Percentiles rank a stretch among this genome's conserved stretches.
These are phyloP conservation scores for Mariannaea elegans DNA, from an alignment of 2,329 filamentous ascomycete genomes.

Conservation along the genomic window DNA sequence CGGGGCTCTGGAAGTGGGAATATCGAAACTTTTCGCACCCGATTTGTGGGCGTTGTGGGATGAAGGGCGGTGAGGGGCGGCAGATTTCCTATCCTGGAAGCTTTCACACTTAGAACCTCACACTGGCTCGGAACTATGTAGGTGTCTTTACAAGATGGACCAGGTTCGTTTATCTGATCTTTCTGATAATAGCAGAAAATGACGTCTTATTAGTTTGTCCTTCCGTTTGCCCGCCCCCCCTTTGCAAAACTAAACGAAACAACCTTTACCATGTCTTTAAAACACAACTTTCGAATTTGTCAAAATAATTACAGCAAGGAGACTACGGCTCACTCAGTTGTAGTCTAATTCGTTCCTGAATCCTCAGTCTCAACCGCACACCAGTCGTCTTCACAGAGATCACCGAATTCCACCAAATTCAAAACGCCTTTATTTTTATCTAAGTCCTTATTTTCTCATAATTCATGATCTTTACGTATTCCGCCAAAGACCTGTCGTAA, in stretches of 20 bases:
- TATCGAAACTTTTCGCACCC: slow-evolving; percentile 54
- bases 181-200: not conserved
- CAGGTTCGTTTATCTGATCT: not conserved
- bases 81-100: slow-evolving; percentile 42
- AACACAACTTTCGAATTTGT: not conserved
- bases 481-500: not conserved
- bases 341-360: not conserved
- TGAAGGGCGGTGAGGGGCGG: slow-evolving; percentile 48
- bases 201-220: not conserved
- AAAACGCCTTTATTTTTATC: slow-evolving; percentile 22
- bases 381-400: not conserved
- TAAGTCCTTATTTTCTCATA: slow-evolving; percentile 7
- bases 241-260: not conserved
- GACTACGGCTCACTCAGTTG: not conserved
- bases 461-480: not conserved
- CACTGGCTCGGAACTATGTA: not conserved
- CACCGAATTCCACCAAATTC: not conserved
- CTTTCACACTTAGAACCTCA: slow-evolving; percentile 9
- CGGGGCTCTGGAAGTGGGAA: slow-evolving; percentile 46
- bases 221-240: not conserved
- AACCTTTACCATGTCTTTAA: not conserved
- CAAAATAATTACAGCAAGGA: not conserved
- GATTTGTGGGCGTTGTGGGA: slow-evolving; percentile 58
- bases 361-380: not conserved
- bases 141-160: not conserved